Percentiles rank a stretch among this genome's conserved stretches.
Conservation (phyloP, 495 filamentous ascomycete genomes). For the Opeltia flavorubescens region DNA sequence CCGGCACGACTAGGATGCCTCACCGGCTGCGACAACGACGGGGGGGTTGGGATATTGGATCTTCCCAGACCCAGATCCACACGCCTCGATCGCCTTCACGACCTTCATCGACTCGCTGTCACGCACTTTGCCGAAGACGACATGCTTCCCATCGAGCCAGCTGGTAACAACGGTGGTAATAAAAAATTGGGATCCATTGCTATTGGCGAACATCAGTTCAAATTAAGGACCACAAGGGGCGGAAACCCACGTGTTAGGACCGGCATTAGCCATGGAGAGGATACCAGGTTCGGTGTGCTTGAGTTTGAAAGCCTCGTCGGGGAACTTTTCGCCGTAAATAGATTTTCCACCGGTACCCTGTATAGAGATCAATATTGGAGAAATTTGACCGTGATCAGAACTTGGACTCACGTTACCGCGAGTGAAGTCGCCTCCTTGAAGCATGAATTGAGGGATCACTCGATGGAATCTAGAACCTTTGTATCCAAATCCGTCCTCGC, state of each 20-base stretch:
- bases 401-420: constrained; percentile 57
- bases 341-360: constrained; percentile 83
- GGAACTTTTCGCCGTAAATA: constrained; percentile 95
- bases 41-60: constrained; percentile 50
- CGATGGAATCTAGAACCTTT: constrained; percentile 88
- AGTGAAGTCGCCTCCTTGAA: constrained; percentile 98
- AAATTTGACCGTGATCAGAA: too few species aligned
- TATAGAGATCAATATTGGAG: neutral
- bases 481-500: constrained; percentile 78
- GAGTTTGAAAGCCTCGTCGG: constrained; percentile 83
- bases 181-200: constrained; percentile 98
- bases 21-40: constrained; percentile 48
- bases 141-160: constrained; percentile 93
- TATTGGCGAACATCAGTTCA: constrained; percentile 22
- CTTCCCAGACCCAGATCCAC: constrained; percentile 46
- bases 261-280: constrained; percentile 95
- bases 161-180: constrained; percentile 84
- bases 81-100: constrained; percentile 61
- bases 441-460: constrained; percentile 97
- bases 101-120: constrained; percentile 46
- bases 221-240: constrained; percentile 15
- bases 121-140: constrained; percentile 91
- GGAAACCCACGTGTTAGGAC: constrained; percentile 54
- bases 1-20: neutral
- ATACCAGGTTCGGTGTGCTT: constrained; percentile 82